Percentiles rank a stretch among this genome's conserved stretches.
phyloP scores from a whole-genome alignment of 352 stramenopile species.

The Phytophthora gonapodyides region DNA sequence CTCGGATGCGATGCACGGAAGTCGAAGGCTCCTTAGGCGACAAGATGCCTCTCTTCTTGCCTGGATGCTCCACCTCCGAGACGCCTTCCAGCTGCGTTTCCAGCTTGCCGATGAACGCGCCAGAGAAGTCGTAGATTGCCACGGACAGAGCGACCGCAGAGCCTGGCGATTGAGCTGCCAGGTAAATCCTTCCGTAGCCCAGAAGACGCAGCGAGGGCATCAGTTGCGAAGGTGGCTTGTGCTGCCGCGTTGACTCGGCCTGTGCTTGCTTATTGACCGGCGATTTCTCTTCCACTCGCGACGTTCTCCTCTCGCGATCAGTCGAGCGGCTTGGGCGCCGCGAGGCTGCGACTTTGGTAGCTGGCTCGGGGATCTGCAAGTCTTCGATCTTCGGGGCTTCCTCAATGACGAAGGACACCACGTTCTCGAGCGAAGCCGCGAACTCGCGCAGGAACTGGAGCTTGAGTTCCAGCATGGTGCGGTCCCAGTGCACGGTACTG shows the following conservation, averaged over 20 bases:
- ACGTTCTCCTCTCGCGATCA: slow-evolving; percentile 7
- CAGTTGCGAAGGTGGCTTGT: slow-evolving; percentile 12
- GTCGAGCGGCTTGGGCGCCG: slow-evolving; percentile 26
- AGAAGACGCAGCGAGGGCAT: slow-evolving; percentile 35
- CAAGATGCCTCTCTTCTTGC: slow-evolving; percentile 32
- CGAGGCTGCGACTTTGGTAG: slow-evolving; percentile 19
- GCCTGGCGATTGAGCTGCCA: slow-evolving; percentile 25
- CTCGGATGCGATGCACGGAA: slow-evolving; percentile 21
- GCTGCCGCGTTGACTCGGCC: not conserved
- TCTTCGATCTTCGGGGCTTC: slow-evolving; percentile 28
- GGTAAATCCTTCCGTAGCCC: slow-evolving; percentile 35
- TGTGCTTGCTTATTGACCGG: slow-evolving; percentile 5
- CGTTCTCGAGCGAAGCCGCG: slow-evolving; percentile 44
- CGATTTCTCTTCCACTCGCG: slow-evolving; percentile 14
- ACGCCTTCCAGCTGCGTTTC: slow-evolving; percentile 26
- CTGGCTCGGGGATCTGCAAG: slow-evolving; percentile 14
- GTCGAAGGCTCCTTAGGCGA: slow-evolving; percentile 20
- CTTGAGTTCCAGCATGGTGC: slow-evolving; percentile 48
- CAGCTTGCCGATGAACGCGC: slow-evolving; percentile 33
- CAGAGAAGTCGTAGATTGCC: slow-evolving; percentile 42
- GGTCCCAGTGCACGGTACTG: slow-evolving; percentile 50
- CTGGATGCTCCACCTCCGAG: not conserved
- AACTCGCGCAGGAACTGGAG: slow-evolving; percentile 54
- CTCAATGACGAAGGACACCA: slow-evolving; percentile 26
- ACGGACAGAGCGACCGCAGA: slow-evolving; percentile 28